phyloP scores from a whole-genome alignment of 176 grass and related monocot genomes.

The Triticum turgidum region DNA sequence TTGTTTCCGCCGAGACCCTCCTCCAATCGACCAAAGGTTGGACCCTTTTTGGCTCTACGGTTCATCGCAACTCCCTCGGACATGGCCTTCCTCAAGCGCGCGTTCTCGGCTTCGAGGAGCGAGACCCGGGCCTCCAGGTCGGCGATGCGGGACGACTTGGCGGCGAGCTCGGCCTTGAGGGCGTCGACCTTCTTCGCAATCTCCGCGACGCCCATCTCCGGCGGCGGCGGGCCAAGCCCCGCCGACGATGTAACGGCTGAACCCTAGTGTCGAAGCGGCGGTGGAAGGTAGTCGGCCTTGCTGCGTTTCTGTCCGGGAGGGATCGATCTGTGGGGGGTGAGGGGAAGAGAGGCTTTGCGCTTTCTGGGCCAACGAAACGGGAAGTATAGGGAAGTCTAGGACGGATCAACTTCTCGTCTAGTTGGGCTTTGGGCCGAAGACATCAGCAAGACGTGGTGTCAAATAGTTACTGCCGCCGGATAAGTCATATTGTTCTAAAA shows the following conservation, averaged over 20 bases:
- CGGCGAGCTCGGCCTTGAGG: slow-evolving; percentile 33
- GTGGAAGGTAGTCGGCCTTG: neutral
- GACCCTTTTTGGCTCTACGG: neutral
- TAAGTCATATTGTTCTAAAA: too few relatives aligned
- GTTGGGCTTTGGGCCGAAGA: too few relatives aligned
- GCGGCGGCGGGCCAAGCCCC: neutral
- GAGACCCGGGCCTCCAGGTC: slow-evolving; percentile 43
- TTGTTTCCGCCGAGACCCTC: neutral
- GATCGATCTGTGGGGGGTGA: neutral
- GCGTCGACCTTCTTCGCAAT: neutral
- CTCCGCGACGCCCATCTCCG: neutral
- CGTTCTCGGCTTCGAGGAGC: slow-evolving; percentile 48
- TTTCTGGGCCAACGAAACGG: too few relatives aligned
- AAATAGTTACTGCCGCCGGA: too few relatives aligned
- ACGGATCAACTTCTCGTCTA: too few relatives aligned
- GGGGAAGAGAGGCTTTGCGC: too few relatives aligned
- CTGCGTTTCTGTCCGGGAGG: neutral
- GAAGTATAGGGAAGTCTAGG: too few relatives aligned
- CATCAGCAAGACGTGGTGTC: too few relatives aligned
- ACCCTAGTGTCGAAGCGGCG: neutral
- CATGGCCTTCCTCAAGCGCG: slow-evolving; percentile 27
- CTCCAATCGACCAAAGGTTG: neutral
- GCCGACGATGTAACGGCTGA: neutral
- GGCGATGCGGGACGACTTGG: slow-evolving; percentile 33
- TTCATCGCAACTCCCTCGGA: neutral